Percentiles rank a stretch among this genome's conserved stretches.
Evolutionary conservation across 352 stramenopile genomes (phyloP).

Genomic region (Pythium insidiosum): DNA sequence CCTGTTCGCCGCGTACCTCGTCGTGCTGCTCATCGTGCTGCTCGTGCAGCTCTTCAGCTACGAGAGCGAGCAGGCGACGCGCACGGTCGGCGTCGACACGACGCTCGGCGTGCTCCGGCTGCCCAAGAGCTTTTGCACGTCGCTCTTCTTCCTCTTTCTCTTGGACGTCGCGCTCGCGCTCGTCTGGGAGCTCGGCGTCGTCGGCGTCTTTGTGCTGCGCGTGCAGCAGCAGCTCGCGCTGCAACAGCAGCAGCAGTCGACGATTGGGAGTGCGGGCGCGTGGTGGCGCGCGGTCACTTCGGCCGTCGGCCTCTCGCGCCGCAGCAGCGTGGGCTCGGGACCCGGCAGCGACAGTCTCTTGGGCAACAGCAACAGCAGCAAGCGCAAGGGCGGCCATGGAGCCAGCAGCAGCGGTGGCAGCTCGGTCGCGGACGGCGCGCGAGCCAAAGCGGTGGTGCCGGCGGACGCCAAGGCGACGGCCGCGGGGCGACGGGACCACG

Average conservation of each 20-base stretch:
- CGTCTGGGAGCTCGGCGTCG: slow-evolving; percentile 51
- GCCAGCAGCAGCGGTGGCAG: neutral
- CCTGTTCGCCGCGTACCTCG: slow-evolving; percentile 36
- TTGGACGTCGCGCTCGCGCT: slow-evolving; percentile 47
- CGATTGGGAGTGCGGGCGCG: no score
- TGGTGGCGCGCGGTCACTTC: no score
- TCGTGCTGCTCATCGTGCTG: slow-evolving; percentile 45
- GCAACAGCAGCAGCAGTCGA: slow-evolving; percentile 13
- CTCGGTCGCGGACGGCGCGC: neutral
- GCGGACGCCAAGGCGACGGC: no score
- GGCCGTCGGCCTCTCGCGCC: no score
- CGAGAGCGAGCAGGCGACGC: slow-evolving; percentile 36
- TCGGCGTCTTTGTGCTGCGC: slow-evolving; percentile 40
- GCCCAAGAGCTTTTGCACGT: slow-evolving; percentile 40
- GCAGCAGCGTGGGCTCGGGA: slow-evolving; percentile 16
- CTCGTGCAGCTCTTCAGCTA: slow-evolving; percentile 60
- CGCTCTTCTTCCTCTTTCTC: slow-evolving; percentile 61
- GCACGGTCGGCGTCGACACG: slow-evolving; percentile 46
- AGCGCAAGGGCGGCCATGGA: neutral
- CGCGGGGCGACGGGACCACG: neutral
- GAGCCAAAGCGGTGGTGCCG: no score
- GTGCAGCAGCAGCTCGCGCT: slow-evolving; percentile 25
- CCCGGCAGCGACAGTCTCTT: slow-evolving; percentile 46
- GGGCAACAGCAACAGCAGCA: slow-evolving; percentile 3
- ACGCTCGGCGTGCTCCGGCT: slow-evolving; percentile 45